Evolutionary conservation across 1,284 basidiomycete genomes (phyloP).

Genomic region (Moesziomyces antarcticus): DNA sequence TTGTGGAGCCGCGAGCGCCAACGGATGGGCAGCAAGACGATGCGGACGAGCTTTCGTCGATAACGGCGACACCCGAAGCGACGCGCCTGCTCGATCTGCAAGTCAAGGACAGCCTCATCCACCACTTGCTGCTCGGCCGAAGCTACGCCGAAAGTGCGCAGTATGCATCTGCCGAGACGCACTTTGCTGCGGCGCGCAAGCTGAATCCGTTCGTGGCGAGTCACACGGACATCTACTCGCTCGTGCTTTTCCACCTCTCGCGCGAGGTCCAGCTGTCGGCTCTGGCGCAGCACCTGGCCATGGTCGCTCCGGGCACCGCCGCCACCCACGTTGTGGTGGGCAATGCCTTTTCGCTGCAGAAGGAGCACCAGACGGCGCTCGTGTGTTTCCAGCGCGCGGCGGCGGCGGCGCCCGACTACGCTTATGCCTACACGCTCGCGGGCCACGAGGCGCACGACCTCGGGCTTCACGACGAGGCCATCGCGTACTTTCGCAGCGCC

Average conservation of each 20-base stretch:
- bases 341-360: conserved; percentile 64
- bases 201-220: conserved; percentile 47
- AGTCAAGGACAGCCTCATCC: conserved; percentile 37
- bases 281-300: conserved; percentile 57
- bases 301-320: conserved; percentile 50
- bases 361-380: conserved; percentile 61
- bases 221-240: conserved; percentile 65
- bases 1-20: neutral
- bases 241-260: conserved; percentile 66
- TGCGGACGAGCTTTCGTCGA: conserved; percentile 3
- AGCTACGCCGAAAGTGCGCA: conserved; percentile 57
- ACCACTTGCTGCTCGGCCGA: conserved; percentile 56
- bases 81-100: conserved; percentile 16
- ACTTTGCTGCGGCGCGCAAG: conserved; percentile 48
- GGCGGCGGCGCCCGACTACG: conserved; percentile 56
- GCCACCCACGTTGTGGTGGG: conserved; percentile 62
- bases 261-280: conserved; percentile 62
- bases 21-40: conserved; percentile 6
- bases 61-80: neutral
- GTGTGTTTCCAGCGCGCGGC: conserved; percentile 62
- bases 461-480: conserved; percentile 54
- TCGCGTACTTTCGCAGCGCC: conserved; percentile 60
- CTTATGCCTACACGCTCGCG: conserved; percentile 65
- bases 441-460: conserved; percentile 65
- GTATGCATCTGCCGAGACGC: conserved; percentile 57